Percentiles rank a stretch among this genome's conserved stretches.
phyloP scores from a whole-genome alignment of 345 rosid species.

The Syzygium grande region DNA sequence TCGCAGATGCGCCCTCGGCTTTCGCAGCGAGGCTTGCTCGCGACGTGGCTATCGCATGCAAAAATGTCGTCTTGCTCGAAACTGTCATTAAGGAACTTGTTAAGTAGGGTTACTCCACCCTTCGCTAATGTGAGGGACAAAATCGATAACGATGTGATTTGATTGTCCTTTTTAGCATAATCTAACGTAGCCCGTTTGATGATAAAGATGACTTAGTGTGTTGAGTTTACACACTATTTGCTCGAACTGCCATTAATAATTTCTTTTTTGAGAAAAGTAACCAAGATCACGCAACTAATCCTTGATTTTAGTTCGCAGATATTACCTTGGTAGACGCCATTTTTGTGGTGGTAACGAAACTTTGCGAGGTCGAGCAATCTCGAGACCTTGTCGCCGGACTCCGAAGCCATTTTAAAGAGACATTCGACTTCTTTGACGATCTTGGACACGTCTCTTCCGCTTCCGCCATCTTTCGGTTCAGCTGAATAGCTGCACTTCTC shows the following conservation, averaged over 20 bases:
- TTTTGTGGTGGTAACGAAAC: slow-evolving; percentile 18
- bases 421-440: slow-evolving; percentile 21
- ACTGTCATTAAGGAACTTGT: neutral
- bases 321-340: slow-evolving; percentile 19
- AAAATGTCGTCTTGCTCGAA: neutral
- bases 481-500: neutral
- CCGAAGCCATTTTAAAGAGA: slow-evolving; percentile 30
- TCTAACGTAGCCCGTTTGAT: neutral
- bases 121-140: neutral
- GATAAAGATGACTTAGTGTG: neutral
- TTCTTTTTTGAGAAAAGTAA: neutral
- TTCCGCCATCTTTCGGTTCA: slow-evolving; percentile 8
- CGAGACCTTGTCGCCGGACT: slow-evolving; percentile 28
- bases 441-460: slow-evolving; percentile 6
- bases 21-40: neutral
- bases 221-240: neutral
- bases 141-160: neutral
- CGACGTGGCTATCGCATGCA: neutral
- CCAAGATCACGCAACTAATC: neutral
- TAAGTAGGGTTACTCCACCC: neutral
- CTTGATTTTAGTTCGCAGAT: neutral
- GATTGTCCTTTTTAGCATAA: neutral
- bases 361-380: slow-evolving; percentile 30
- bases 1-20: slow-evolving; percentile 2
- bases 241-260: neutral